Percentiles rank a stretch among this genome's conserved stretches.
phyloP scores from a whole-genome alignment of 2,329 filamentous ascomycete genomes.

The Clonostachys sp. region DNA sequence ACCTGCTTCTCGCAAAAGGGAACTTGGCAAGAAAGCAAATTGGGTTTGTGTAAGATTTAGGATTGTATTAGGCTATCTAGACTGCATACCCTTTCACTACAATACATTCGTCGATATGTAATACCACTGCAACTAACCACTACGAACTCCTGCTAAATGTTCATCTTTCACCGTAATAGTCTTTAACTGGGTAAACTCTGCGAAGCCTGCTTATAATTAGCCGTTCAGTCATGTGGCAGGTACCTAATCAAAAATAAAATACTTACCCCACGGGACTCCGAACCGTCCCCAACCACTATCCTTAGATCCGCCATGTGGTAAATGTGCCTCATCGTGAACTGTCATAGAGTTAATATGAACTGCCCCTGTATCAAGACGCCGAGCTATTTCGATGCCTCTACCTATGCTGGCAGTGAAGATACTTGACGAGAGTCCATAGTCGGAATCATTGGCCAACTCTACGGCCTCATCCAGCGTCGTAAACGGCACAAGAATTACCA shows the following conservation, averaged over 20 bases:
- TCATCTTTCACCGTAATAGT: not conserved
- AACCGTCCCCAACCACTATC: not conserved
- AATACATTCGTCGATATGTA: too few species aligned
- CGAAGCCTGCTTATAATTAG: not conserved
- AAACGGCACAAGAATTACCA: conserved; percentile 56
- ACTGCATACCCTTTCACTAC: too few species aligned
- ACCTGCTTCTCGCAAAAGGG: too few species aligned
- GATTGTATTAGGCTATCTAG: too few species aligned
- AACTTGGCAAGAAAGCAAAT: too few species aligned
- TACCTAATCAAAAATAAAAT: not conserved
- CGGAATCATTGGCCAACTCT: conserved; percentile 63
- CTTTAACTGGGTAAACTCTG: not conserved
- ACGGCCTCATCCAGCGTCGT: conserved; percentile 59
- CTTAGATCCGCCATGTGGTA: not conserved
- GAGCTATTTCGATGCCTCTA: not conserved
- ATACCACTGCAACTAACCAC: too few species aligned
- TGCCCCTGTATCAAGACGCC: not conserved
- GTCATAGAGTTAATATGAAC: not conserved
- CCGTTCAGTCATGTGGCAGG: too few species aligned
- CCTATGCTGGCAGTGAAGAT: conserved; percentile 37
- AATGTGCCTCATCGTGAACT: not conserved
- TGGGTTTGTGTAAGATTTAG: too few species aligned
- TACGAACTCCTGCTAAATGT: too few species aligned
- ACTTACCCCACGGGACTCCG: not conserved
- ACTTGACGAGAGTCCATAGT: conserved; percentile 60